These are phyloP conservation scores for Hyphopichia khmerensis DNA, from an alignment of 1,139 yeast species.

Conservation along the genomic window DNA sequence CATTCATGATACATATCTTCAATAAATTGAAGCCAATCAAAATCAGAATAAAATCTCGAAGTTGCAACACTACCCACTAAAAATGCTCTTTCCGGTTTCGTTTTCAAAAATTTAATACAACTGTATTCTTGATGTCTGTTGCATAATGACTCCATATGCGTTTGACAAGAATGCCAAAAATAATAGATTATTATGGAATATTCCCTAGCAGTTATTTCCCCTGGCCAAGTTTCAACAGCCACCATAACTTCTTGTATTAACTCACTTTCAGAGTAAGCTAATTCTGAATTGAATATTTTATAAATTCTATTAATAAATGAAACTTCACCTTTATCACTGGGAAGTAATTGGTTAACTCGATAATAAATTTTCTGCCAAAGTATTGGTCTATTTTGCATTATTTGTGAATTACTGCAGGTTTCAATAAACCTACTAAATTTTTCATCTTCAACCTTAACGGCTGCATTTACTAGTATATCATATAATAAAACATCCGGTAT, in stretches of 20 bases:
- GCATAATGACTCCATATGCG: slow-evolving; percentile 1
- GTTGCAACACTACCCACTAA: slow-evolving; percentile 1
- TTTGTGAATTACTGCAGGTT: slow-evolving; percentile 1
- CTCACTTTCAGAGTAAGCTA: neutral
- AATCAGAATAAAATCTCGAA: neutral
- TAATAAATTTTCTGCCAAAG: neutral
- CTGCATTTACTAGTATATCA: slow-evolving; percentile 1
- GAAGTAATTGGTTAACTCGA: neutral
- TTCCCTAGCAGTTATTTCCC: neutral
- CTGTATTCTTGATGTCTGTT: neutral
- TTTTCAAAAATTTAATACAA: neutral
- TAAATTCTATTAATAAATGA: neutral
- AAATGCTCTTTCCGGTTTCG: slow-evolving; percentile 1
- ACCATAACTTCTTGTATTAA: slow-evolving; percentile 1
- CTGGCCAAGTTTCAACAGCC: slow-evolving; percentile 1
- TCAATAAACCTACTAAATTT: slow-evolving; percentile 1
- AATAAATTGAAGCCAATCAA: neutral
- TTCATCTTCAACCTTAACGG: neutral
- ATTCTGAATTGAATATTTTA: neutral
- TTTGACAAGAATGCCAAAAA: slow-evolving; percentile 1
- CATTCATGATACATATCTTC: neutral
- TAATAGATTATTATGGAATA: neutral
- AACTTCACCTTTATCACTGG: neutral
- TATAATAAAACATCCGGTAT: slow-evolving; percentile 1
- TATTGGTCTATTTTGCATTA: slow-evolving; percentile 1